Base-by-base conservation (phyloP, 78 protist genomes). In the Speleostelium caveatum region DNA sequence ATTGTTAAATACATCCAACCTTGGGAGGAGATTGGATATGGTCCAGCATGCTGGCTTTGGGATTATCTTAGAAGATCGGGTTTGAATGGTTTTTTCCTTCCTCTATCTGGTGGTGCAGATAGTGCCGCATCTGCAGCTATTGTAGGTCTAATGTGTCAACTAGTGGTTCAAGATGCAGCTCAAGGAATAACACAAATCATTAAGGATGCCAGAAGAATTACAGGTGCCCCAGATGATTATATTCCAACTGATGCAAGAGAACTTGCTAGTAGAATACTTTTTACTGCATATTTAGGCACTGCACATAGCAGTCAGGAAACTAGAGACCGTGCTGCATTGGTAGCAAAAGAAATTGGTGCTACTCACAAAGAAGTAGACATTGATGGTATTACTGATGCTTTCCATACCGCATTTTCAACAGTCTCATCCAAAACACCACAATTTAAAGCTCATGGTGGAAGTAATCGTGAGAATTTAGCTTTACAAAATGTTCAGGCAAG, bases 31-130 rank as follows among this genome's bases (percentile, higher is more conserved):
- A 86, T 94, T 67, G 90, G 83, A 5, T 68, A 56, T 28, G 95
- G 96, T n/a, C 97, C 96, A 12, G 97, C 96, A 6, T 93, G 95
- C 77, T 94, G 98, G 98, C 67, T 96, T 32, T 96, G 98, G 98
- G 98, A 97, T 73, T 97, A 97, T 75, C 86, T 97, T 33, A 88
- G 98, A 21, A 92, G 98, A 62, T 77, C 92, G 3, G 95, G 97
- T 22, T 12, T 75, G 24, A 26, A 58, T 22, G 98, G 98, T 30
- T 96, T 55, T 86, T 95, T 94, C 32, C 62, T 96, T 3, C 96
- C 98, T 0, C 80, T 96, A 19, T 86, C 96, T 12, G 98, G 98
- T 22, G 98, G 98, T n/a, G 96, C 96, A 0, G 98, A 96, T 86
- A 67, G 90, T 60, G 63, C 93, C 8, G 58, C 96, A 5, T 86